Evolutionary conservation across 2,329 filamentous ascomycete species (phyloP), one percentile per base, ranked within the genome.

Genomic region (Colletotrichum neosansevieriae): DNA sequence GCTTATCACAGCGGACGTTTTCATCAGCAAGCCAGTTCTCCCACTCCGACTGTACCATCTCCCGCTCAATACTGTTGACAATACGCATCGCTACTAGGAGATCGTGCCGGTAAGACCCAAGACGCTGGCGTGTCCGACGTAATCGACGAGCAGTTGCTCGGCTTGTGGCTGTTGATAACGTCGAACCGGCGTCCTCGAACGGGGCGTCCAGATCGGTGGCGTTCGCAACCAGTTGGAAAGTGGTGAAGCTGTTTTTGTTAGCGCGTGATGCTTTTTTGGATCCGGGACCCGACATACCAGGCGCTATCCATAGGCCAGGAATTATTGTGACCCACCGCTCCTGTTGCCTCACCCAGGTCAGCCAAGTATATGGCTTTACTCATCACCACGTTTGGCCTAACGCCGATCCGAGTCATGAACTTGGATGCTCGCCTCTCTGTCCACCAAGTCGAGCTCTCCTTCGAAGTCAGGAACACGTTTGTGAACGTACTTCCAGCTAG

Each of bases 21-120:
- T 99, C 96, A 72, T 93, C 91, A 3, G 87, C 80, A 34, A 98
- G 85, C 94, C 95, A 99, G 71, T 93, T 92, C 81, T 97, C 94
- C 91, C 94, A 99, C 78, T 98, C 95, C 0, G 92, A 91, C 74
- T 89, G 88, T 61, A 98, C 80, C 77, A 97, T 91, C 78, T 98
- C 94, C 67, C 88, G 86, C 83, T 98, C 96, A 32, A 98, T 89
- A 65, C 87, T 91, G 79, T 98, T 98, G 69, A 98, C 91, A 2
- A 98, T 88, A 4, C 94, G 89, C 83, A 98, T 89, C 5, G 94
- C 94, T 5, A 99, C 94, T 2, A 98, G 82, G 19, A 99, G 84
- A 76, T 98, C 94, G 77, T 99, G 94, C 3, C 96, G 87, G 77
- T 98, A 96, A 2, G 88, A 84, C 1, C 92, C 95, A 0, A 99